phyloP scores from a whole-genome alignment of 1,284 basidiomycete species.

The Trichosporon sp. region DNA sequence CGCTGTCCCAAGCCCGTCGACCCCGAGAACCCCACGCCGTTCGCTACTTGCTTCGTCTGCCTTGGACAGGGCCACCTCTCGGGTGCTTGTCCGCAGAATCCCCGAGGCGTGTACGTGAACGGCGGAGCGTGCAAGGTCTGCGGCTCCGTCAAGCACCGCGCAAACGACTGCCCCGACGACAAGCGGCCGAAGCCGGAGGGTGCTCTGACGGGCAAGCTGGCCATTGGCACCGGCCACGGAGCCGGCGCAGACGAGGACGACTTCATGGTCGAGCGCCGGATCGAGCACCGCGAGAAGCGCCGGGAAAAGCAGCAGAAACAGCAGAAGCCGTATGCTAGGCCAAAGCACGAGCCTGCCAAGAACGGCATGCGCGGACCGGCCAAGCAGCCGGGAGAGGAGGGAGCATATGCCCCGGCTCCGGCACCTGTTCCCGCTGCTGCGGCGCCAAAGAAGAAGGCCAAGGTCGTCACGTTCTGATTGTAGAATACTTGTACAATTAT shows the following conservation, averaged over 20 bases:
- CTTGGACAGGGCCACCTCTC: conserved; percentile 73
- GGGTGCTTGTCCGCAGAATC: conserved; percentile 72
- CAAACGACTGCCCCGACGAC: conserved; percentile 63
- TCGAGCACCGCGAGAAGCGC: conserved; percentile 1
- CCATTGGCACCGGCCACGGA: conserved; percentile 24
- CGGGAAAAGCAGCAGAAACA: not conserved
- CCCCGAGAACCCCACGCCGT: conserved; percentile 67
- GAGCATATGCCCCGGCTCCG: conserved; percentile 5
- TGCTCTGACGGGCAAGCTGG: not conserved
- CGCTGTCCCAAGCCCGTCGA: conserved; percentile 65
- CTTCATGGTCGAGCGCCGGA: conserved; percentile 64
- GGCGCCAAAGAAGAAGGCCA: conserved; percentile 11
- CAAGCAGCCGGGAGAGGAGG: conserved; percentile 22
- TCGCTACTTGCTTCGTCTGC: conserved; percentile 88
- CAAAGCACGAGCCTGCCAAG: conserved; percentile 30
- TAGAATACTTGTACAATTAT: conserved; percentile 2
- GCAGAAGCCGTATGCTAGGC: conserved; percentile 4
- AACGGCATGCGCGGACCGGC: conserved; percentile 33
- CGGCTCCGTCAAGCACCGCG: conserved; percentile 73
- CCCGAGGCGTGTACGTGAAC: conserved; percentile 80
- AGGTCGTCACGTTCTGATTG: conserved; percentile 19
- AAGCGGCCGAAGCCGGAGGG: conserved; percentile 5
- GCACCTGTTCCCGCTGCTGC: not conserved
- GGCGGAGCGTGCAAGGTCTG: conserved; percentile 88
- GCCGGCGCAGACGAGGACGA: conserved; percentile 88